phyloP scores from a whole-genome alignment of 352 stramenopile species.

The Phytopythium delawarense region DNA sequence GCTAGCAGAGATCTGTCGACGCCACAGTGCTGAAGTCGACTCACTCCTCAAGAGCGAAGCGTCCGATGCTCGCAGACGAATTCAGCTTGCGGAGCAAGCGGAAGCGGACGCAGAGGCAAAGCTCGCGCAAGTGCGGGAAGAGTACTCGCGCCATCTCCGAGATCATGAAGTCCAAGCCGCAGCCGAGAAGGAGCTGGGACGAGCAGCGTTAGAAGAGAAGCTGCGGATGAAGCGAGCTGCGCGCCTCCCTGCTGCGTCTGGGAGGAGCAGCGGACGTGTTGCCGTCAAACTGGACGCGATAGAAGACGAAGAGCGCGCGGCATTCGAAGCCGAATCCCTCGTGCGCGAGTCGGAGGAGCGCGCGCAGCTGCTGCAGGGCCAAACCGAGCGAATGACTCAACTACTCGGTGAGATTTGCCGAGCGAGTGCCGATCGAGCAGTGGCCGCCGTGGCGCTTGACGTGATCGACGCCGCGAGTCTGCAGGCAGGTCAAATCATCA shows the following conservation, averaged over 20 bases:
- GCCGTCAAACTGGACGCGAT: background rate
- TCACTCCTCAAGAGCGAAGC: background rate
- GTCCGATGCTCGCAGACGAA: background rate
- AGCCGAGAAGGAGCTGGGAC: slow-evolving; percentile 22
- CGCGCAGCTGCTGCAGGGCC: background rate
- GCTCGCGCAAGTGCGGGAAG: slow-evolving; percentile 18
- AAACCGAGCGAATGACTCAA: background rate
- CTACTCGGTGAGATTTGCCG: background rate
- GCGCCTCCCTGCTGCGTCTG: background rate
- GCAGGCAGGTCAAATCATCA: background rate
- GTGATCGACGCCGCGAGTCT: background rate
- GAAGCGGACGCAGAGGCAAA: slow-evolving; percentile 3
- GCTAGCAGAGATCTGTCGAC: background rate
- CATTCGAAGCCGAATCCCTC: slow-evolving; percentile 1
- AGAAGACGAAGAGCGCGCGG: background rate
- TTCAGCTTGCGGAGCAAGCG: background rate
- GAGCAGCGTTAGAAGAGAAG: slow-evolving; percentile 21
- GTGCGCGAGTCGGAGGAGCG: background rate
- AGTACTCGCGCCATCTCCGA: slow-evolving; percentile 18
- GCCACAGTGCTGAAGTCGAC: background rate
- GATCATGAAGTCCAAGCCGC: slow-evolving; percentile 15
- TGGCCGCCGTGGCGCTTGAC: background rate
- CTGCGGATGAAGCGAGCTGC: slow-evolving; percentile 15
- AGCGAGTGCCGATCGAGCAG: background rate
- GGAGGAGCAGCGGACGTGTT: background rate